Evolutionary conservation across 2,329 filamentous ascomycete genomes (phyloP).

Genomic region (Polytolypa hystricis): DNA sequence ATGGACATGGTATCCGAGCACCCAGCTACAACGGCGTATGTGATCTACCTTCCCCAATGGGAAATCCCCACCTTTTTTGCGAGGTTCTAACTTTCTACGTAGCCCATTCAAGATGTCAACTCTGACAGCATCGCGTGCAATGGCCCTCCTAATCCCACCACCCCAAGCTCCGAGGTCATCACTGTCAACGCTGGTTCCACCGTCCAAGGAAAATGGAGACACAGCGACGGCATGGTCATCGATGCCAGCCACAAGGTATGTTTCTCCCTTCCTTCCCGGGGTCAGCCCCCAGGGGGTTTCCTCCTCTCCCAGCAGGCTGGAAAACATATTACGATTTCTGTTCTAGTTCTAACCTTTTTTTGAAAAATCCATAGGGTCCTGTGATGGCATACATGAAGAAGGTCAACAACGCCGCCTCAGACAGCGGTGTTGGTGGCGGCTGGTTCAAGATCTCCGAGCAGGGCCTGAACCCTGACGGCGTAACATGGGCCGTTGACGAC

Average conservation of each 20-base stretch:
- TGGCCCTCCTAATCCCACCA: conserved; percentile 42
- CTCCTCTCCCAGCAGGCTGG: no score
- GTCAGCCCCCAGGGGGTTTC: no score
- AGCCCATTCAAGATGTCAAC: conserved; percentile 44
- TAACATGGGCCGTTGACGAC: conserved; percentile 9
- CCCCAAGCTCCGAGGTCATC: conserved; percentile 1
- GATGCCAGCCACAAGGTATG: conserved; percentile 39
- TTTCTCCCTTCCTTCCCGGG: neutral
- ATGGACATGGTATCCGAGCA: neutral
- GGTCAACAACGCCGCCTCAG: conserved; percentile 33
- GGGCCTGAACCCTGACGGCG: conserved; percentile 20
- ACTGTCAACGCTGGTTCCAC: conserved; percentile 9
- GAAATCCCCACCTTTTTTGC: neutral
- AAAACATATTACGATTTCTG: neutral
- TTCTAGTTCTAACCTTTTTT: neutral
- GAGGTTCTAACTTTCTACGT: neutral
- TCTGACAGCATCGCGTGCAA: conserved; percentile 48
- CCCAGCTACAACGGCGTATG: conserved; percentile 3
- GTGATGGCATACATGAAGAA: conserved; percentile 47
- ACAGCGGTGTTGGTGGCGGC: conserved; percentile 10
- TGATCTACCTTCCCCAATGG: neutral
- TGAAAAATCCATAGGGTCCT: conserved; percentile 35
- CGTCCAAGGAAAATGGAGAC: conserved; percentile 34
- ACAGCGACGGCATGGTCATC: conserved; percentile 47
- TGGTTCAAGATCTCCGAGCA: conserved; percentile 34